Percentiles rank a stretch among this genome's conserved stretches.
These are phyloP conservation scores for Kwoniella europaea DNA, from an alignment of 768 basidiomycete species.

Conservation along the genomic window DNA sequence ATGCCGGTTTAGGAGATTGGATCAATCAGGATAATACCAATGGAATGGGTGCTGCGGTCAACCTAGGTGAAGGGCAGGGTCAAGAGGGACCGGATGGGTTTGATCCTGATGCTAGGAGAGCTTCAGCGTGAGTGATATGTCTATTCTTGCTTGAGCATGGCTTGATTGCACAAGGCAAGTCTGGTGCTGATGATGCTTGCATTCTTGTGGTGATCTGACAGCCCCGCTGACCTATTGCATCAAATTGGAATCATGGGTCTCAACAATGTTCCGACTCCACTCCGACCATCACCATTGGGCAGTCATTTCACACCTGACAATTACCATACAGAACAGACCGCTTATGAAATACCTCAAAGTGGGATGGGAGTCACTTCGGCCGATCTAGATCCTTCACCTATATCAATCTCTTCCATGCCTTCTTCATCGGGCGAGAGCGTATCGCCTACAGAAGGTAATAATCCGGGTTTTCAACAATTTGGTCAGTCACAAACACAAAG, in stretches of 20 bases:
- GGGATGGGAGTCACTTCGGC: neutral
- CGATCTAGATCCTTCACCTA: slow-evolving; percentile 14
- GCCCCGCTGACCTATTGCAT: slow-evolving; percentile 44
- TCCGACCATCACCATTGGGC: slow-evolving; percentile 30
- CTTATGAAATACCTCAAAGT: neutral
- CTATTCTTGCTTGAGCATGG: neutral
- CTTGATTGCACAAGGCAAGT: neutral
- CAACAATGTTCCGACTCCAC: slow-evolving; percentile 12
- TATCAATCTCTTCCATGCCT: slow-evolving; percentile 12
- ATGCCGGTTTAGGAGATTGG: slow-evolving; percentile 17
- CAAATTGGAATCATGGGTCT: slow-evolving; percentile 44
- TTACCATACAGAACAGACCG: neutral
- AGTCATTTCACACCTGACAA: slow-evolving; percentile 22
- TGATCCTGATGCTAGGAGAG: slow-evolving; percentile 40
- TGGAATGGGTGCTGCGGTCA: neutral
- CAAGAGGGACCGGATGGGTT: slow-evolving; percentile 36
- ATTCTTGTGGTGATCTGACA: slow-evolving; percentile 11
- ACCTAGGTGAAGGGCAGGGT: neutral
- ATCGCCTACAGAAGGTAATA: slow-evolving; percentile 11
- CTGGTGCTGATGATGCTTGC: neutral
- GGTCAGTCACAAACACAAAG: neutral
- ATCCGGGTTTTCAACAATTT: neutral
- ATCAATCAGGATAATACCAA: neutral
- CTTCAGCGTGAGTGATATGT: slow-evolving; percentile 51
- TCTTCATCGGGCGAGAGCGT: slow-evolving; percentile 13